A percentile compares a stretch with the other conserved stretches of the same genome.
Evolutionary conservation across 2,329 filamentous ascomycete genomes (phyloP).

Genomic region (Beauveria pseudobassiana): DNA sequence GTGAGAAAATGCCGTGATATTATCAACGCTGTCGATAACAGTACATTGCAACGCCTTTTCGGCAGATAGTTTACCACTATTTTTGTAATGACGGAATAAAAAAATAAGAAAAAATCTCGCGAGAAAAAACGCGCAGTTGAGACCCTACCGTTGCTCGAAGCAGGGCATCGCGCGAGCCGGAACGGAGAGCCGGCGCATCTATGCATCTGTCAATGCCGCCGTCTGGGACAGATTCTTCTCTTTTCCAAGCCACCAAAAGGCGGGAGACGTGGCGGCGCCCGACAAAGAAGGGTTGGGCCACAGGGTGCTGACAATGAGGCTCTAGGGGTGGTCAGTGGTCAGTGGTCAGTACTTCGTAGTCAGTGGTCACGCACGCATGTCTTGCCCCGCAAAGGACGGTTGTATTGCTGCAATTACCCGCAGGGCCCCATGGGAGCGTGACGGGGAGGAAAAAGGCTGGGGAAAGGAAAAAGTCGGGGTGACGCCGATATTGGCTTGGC

Average conservation of each 20-base stretch:
- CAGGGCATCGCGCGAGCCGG: neutral
- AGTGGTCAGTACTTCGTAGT: no score
- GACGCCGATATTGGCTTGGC: neutral
- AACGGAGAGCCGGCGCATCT: constrained; percentile 6
- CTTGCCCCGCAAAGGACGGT: neutral
- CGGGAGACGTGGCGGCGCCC: neutral
- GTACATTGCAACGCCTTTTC: no score
- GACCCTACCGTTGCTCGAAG: no score
- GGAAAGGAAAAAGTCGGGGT: neutral
- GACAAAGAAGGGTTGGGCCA: no score
- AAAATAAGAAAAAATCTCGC: neutral
- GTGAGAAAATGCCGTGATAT: neutral
- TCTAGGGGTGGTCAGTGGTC: neutral
- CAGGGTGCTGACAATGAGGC: neutral
- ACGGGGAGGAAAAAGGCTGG: neutral
- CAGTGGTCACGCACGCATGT: neutral
- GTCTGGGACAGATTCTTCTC: neutral
- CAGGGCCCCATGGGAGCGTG: constrained; percentile 5
- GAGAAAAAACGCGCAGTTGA: no score
- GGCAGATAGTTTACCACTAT: no score
- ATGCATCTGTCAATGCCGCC: neutral
- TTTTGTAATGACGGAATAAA: neutral
- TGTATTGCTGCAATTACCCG: neutral
- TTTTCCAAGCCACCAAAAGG: neutral
- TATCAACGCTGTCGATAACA: neutral